Percentiles rank a stretch among this genome's conserved stretches.
Evolutionary conservation across 176 grass and related monocot species (phyloP).

Genomic region (Musa itinerans): DNA sequence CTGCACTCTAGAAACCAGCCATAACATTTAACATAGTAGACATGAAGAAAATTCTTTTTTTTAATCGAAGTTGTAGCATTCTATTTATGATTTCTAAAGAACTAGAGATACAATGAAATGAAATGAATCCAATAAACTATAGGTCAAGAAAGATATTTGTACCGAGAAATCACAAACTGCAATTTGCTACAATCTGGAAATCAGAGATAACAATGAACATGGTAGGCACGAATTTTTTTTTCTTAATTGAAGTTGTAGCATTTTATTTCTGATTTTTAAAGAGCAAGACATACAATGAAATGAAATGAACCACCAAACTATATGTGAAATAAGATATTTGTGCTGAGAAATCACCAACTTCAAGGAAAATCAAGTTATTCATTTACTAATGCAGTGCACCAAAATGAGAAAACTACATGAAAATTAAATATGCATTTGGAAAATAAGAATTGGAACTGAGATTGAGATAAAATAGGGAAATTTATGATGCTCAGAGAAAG

Average conservation of each 20-base stretch:
- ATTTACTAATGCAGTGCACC: too few relatives aligned
- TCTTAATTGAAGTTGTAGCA: neutral
- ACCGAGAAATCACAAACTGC: neutral
- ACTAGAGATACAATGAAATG: neutral
- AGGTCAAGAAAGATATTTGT: neutral
- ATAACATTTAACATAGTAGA: neutral
- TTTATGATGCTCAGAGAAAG: too few relatives aligned
- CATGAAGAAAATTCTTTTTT: neutral
- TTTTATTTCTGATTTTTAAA: neutral
- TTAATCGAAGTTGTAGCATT: neutral
- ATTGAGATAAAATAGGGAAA: too few relatives aligned
- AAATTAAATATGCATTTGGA: too few relatives aligned
- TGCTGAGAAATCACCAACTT: neutral
- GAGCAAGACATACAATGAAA: neutral
- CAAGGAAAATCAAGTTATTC: neutral
- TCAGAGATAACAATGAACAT: neutral
- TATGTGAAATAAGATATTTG: neutral
- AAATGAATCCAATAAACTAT: neutral
- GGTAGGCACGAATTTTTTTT: neutral
- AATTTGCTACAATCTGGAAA: slow-evolving; percentile 72
- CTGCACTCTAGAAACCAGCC: slow-evolving; percentile 53
- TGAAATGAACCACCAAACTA: neutral
- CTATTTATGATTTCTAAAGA: neutral
- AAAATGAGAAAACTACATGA: too few relatives aligned
- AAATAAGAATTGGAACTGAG: too few relatives aligned